Conservation (phyloP, 169 alveolate species). For the Plasmodium vivax region DNA sequence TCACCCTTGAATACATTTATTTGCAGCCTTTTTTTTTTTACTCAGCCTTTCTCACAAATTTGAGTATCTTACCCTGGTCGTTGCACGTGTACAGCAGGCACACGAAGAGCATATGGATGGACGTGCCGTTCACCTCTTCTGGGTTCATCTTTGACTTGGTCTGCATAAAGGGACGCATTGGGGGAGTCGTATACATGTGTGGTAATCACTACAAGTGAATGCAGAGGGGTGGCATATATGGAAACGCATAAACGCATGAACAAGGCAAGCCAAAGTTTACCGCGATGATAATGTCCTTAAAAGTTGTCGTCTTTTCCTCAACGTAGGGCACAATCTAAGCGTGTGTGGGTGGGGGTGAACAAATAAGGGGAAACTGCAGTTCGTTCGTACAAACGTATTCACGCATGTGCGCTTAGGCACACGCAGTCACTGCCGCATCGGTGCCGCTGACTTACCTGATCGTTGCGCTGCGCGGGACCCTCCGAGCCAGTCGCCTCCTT, state of each 20-base stretch:
- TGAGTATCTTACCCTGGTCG: slow-evolving; percentile 50
- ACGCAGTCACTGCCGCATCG: background rate
- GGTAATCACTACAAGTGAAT: background rate
- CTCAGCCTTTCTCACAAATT: background rate
- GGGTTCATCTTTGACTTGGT: slow-evolving; percentile 35
- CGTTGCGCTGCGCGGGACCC: background rate
- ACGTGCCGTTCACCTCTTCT: slow-evolving; percentile 46
- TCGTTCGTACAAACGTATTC: background rate
- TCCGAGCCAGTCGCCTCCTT: background rate
- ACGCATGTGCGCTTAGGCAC: background rate
- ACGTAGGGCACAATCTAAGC: slow-evolving; percentile 46
- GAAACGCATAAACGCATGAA: no score
- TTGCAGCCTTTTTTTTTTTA: background rate
- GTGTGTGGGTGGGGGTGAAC: background rate
- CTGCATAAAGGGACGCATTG: background rate
- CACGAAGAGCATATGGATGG: slow-evolving; percentile 71
- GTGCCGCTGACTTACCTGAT: background rate
- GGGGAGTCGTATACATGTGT: background rate
- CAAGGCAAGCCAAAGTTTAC: background rate
- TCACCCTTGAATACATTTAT: background rate
- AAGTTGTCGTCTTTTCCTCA: slow-evolving; percentile 65
- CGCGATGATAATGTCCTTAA: slow-evolving; percentile 28
- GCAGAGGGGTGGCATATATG: background rate
- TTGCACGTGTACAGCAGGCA: slow-evolving; percentile 66
- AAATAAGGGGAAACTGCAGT: background rate